phyloP scores from a whole-genome alignment of 805 yeast species.

The Wickerhamomyces mucosus region DNA sequence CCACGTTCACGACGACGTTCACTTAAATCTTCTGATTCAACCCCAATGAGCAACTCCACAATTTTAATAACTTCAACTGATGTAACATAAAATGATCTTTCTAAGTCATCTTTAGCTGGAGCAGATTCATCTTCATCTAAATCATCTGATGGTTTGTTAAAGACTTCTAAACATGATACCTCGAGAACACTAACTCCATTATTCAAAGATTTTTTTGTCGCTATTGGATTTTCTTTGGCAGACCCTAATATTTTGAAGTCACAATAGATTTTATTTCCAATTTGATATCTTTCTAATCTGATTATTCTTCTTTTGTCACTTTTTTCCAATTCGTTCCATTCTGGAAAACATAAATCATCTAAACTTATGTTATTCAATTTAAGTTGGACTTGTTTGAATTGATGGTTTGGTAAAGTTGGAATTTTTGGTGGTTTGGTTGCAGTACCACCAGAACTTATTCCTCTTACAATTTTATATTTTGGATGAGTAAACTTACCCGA shows the following conservation, averaged over 20 bases:
- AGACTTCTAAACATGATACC: slow-evolving; percentile 49
- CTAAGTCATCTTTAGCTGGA: slow-evolving; percentile 14
- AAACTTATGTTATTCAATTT: slow-evolving; percentile 35
- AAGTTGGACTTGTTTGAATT: slow-evolving; percentile 38
- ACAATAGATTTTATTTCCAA: slow-evolving; percentile 36
- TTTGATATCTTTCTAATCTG: slow-evolving; percentile 45
- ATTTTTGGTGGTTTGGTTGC: slow-evolving; percentile 44
- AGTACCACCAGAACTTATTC: slow-evolving; percentile 50
- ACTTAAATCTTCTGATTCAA: slow-evolving; percentile 33
- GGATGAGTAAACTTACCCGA: not conserved
- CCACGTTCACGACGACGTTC: slow-evolving; percentile 56
- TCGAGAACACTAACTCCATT: slow-evolving; percentile 42
- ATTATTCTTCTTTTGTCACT: slow-evolving; percentile 47
- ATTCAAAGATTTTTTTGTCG: slow-evolving; percentile 23
- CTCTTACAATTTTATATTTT: slow-evolving; percentile 39
- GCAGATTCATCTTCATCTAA: slow-evolving; percentile 15
- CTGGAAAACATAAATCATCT: slow-evolving; percentile 39
- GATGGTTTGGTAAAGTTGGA: slow-evolving; percentile 18
- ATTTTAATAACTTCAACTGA: slow-evolving; percentile 60
- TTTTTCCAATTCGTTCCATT: slow-evolving; percentile 38
- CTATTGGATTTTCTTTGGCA: slow-evolving; percentile 37
- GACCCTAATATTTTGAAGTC: slow-evolving; percentile 42
- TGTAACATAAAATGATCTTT: slow-evolving; percentile 37
- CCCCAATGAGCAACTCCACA: slow-evolving; percentile 51
- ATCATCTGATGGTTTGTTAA: slow-evolving; percentile 17